These are phyloP conservation scores for Castanea sativa DNA, from an alignment of 306 rosid species.

Conservation along the genomic window DNA sequence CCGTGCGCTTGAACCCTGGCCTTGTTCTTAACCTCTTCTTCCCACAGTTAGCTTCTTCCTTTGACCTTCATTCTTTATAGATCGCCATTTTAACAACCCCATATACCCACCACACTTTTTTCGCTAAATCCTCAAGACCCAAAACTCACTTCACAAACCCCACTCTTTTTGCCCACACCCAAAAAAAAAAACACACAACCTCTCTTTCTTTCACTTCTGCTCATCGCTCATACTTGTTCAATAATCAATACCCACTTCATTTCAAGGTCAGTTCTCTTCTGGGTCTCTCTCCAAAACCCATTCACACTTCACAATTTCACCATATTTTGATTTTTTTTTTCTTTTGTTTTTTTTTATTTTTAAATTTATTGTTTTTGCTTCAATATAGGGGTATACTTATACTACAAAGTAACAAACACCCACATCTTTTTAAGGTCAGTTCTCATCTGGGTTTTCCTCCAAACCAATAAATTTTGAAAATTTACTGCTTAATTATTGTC, in stretches of 20 bases:
- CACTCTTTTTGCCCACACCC: not conserved
- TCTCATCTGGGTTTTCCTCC: constrained; percentile 1
- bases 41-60: not conserved
- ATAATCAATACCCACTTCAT: not conserved
- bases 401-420: not conserved
- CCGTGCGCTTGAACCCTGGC: constrained; percentile 5
- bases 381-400: not conserved
- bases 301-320: not conserved
- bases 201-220: not conserved
- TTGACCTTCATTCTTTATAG: not conserved
- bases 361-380: not conserved
- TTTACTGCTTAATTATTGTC: not conserved
- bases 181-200: not conserved
- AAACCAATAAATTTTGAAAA: not conserved
- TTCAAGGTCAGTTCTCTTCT: not conserved
- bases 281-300: not conserved
- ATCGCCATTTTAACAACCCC: not conserved
- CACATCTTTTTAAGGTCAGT: not conserved
- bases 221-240: not conserved
- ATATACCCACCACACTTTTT: too few species aligned
- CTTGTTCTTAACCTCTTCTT: not conserved
- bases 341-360: not conserved
- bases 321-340: not conserved
- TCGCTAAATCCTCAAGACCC: not conserved
- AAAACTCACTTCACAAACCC: not conserved